phyloP scores from a whole-genome alignment of 164 flowering plant genomes.

The Protea cynaroides region DNA sequence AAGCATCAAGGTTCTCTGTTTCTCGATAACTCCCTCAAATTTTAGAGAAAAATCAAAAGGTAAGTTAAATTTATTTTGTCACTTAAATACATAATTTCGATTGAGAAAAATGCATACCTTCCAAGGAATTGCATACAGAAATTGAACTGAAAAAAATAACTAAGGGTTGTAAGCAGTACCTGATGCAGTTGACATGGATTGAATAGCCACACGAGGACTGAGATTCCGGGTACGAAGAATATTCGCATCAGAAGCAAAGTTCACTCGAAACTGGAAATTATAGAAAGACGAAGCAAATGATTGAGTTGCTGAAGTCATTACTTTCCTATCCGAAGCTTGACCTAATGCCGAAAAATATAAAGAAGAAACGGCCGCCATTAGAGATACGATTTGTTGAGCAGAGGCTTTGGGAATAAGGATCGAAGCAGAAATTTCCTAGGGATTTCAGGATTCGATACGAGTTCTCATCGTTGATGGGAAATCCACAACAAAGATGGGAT shows the following conservation, averaged over 20 bases:
- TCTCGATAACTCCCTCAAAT: background rate
- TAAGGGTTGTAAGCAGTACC: conserved; percentile 9
- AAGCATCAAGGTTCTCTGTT: background rate
- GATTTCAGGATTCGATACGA: conserved; percentile 3
- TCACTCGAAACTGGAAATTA: conserved; percentile 11
- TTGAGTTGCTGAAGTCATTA: conserved; percentile 3
- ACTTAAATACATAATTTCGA: background rate
- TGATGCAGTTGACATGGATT: conserved; percentile 28
- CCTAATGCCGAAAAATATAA: conserved; percentile 23
- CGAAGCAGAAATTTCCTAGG: background rate
- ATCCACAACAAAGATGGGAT: background rate
- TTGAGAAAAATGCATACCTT: no score
- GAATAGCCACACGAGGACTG: conserved; percentile 24
- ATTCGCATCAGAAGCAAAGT: conserved; percentile 12
- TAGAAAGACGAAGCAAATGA: conserved; percentile 11
- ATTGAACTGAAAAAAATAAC: background rate
- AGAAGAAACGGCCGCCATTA: conserved; percentile 36
- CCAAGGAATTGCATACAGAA: background rate
- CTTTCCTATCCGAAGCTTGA: conserved; percentile 19
- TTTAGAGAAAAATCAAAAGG: background rate
- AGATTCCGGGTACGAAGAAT: conserved; percentile 11
- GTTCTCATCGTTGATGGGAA: background rate
- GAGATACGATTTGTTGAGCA: background rate
- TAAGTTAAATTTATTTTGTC: background rate
- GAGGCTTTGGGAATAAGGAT: background rate